phyloP scores from a whole-genome alignment of 2,329 filamentous ascomycete genomes.

The Simplicillium aogashimaense region DNA sequence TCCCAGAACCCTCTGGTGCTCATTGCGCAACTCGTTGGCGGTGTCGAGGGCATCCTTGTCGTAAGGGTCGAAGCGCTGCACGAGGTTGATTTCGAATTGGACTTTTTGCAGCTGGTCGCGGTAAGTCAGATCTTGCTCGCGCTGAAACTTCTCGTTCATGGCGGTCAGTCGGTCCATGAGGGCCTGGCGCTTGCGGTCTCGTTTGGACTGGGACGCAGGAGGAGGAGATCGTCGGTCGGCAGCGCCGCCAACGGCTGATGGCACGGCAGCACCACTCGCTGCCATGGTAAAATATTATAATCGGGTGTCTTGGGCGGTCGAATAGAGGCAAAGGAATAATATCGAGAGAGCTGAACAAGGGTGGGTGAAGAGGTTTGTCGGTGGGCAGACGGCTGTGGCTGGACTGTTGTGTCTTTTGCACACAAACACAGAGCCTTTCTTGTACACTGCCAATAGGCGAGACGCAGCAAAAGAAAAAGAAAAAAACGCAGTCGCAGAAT shows the following conservation, averaged over 20 bases:
- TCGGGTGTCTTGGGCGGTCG: background rate
- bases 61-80: constrained; percentile 79
- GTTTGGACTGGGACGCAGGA: constrained; percentile 56
- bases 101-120: constrained; percentile 82
- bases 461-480: too few relatives aligned
- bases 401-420: too few relatives aligned
- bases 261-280: constrained; percentile 24
- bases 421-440: too few relatives aligned
- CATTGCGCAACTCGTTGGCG: constrained; percentile 52
- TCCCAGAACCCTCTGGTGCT: constrained; percentile 37
- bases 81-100: constrained; percentile 82
- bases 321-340: background rate
- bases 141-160: constrained; percentile 67
- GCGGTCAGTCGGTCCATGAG: constrained; percentile 70
- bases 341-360: background rate
- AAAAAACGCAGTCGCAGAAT: too few relatives aligned
- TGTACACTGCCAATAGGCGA: too few relatives aligned
- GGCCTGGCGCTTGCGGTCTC: constrained; percentile 79
- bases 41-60: constrained; percentile 61
- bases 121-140: constrained; percentile 76
- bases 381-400: too few relatives aligned
- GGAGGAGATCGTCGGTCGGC: constrained; percentile 25
- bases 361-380: too few relatives aligned
- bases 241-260: constrained; percentile 20
- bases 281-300: constrained; percentile 20